Evolutionary conservation across 1,284 basidiomycete species (phyloP).

Genomic region (Spongispora temasekensis): DNA sequence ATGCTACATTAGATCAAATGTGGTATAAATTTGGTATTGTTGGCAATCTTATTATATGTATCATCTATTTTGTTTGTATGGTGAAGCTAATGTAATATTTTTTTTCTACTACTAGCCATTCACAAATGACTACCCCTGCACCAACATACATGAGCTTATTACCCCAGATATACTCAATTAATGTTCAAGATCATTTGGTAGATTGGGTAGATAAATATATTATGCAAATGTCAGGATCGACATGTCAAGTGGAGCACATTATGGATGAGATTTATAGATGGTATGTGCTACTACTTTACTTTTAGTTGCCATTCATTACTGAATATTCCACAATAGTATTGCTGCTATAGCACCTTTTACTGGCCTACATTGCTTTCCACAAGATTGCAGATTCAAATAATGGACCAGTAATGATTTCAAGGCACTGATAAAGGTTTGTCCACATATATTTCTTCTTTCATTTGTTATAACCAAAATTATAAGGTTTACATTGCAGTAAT

Average conservation of each 20-base stretch:
- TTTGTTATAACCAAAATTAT: not conserved
- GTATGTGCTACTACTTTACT: not conserved
- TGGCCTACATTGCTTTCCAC: not conserved
- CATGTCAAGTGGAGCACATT: not conserved
- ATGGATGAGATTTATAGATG: conserved; percentile 2
- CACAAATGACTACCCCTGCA: conserved; percentile 2
- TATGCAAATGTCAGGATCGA: not conserved
- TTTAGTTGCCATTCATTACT: not conserved
- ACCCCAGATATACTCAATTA: not conserved
- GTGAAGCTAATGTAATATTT: not conserved
- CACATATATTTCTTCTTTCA: not conserved
- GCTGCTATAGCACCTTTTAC: not conserved
- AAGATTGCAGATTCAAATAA: not conserved
- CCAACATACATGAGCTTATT: not conserved
- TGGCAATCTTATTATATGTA: not conserved
- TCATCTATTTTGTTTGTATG: not conserved
- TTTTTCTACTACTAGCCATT: conserved; percentile 1
- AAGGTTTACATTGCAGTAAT: conserved; percentile 9
- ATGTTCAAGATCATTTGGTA: not conserved
- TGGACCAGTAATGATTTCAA: conserved; percentile 1
- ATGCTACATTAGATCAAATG: not conserved
- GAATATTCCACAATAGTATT: not conserved
- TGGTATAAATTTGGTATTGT: conserved; percentile 3
- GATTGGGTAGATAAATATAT: conserved; percentile 3
- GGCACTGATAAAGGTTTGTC: conserved; percentile 4